Percentiles rank a stretch among this genome's conserved stretches.
phyloP scores from a whole-genome alignment of 495 filamentous ascomycete species.

The Achaetomiella virescens region DNA sequence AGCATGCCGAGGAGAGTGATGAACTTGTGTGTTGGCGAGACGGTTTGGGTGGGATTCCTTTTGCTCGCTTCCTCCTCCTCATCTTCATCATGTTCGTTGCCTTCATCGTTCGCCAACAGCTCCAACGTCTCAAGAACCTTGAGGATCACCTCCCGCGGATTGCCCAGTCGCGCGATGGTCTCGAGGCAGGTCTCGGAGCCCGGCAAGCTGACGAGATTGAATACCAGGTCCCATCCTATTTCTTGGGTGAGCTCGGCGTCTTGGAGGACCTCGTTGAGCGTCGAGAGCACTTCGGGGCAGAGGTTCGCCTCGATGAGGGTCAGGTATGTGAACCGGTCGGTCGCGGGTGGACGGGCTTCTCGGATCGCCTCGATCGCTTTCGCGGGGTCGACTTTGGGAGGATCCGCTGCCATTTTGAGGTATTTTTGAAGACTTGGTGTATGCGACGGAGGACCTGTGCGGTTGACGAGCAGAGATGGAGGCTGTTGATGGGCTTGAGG shows the following conservation, averaged over 20 bases:
- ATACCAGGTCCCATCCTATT: conserved; percentile 94
- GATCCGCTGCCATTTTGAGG: conserved; percentile 10
- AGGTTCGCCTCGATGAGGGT: conserved; percentile 84
- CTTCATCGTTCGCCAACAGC: conserved; percentile 45
- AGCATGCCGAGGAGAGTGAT: conserved; percentile 73
- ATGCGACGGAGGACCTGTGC: not conserved
- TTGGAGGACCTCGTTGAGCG: conserved; percentile 71
- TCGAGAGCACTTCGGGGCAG: conserved; percentile 65
- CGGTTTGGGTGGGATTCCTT: conserved; percentile 11
- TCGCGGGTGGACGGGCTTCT: conserved; percentile 55
- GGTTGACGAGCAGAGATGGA: not conserved
- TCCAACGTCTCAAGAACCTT: conserved; percentile 69
- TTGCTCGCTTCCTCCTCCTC: conserved; percentile 32
- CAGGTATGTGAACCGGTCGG: conserved; percentile 82
- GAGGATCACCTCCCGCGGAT: conserved; percentile 88
- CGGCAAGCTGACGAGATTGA: conserved; percentile 73
- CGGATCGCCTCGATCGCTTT: conserved; percentile 38
- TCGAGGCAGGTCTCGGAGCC: conserved; percentile 69
- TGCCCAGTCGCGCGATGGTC: conserved; percentile 70
- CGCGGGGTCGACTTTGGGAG: conserved; percentile 14
- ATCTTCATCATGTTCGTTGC: conserved; percentile 25
- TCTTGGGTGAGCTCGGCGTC: conserved; percentile 77
- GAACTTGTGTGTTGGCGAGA: conserved; percentile 51
- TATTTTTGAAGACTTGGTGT: not conserved
- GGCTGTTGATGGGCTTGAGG: not conserved